A percentile compares a stretch with the other conserved stretches of the same genome.
These are phyloP conservation scores for Phlebiopsis flavidoalba DNA, from an alignment of 768 basidiomycete genomes.

Conservation along the genomic window DNA sequence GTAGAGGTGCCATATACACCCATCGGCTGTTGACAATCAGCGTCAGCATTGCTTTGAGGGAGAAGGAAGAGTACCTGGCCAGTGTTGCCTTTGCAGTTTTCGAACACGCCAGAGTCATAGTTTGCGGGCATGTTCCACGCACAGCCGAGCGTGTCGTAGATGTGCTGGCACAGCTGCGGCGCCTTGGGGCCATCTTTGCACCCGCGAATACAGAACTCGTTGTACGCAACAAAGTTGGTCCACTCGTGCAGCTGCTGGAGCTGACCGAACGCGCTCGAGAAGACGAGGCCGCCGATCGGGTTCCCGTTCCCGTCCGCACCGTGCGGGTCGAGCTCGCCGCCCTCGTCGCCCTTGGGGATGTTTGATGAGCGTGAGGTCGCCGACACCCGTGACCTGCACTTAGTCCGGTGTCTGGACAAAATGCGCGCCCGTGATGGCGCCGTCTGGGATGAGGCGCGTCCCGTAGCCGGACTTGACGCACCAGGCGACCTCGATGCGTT, in stretches of 20 bases:
- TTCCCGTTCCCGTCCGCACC: slow-evolving; percentile 57
- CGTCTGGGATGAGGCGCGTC: slow-evolving; percentile 65
- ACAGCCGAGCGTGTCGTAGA: slow-evolving; percentile 53
- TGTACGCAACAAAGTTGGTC: slow-evolving; percentile 64
- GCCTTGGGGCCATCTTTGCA: slow-evolving; percentile 52
- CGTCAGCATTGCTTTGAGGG: background rate
- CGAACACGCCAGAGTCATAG: slow-evolving; percentile 36
- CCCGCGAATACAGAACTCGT: slow-evolving; percentile 68
- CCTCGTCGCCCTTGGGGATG: slow-evolving; percentile 51
- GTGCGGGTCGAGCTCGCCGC: slow-evolving; percentile 69
- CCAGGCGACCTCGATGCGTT: slow-evolving; percentile 53
- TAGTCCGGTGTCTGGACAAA: slow-evolving; percentile 73
- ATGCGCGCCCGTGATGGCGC: slow-evolving; percentile 62
- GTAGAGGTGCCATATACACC: slow-evolving; percentile 66
- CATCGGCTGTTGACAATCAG: slow-evolving; percentile 41
- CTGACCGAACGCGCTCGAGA: slow-evolving; percentile 61
- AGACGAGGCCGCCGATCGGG: slow-evolving; percentile 66
- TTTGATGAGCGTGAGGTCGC: slow-evolving; percentile 64
- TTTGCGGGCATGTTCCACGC: slow-evolving; percentile 56
- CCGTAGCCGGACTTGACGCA: slow-evolving; percentile 54
- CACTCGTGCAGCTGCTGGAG: slow-evolving; percentile 63
- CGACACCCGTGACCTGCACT: slow-evolving; percentile 64
- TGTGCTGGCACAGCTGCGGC: slow-evolving; percentile 54
- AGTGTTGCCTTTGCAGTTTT: slow-evolving; percentile 45
- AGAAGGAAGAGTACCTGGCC: slow-evolving; percentile 35